Conservation (phyloP, 2,329 filamentous ascomycete species). For the Stagonosporopsis tanaceti region DNA sequence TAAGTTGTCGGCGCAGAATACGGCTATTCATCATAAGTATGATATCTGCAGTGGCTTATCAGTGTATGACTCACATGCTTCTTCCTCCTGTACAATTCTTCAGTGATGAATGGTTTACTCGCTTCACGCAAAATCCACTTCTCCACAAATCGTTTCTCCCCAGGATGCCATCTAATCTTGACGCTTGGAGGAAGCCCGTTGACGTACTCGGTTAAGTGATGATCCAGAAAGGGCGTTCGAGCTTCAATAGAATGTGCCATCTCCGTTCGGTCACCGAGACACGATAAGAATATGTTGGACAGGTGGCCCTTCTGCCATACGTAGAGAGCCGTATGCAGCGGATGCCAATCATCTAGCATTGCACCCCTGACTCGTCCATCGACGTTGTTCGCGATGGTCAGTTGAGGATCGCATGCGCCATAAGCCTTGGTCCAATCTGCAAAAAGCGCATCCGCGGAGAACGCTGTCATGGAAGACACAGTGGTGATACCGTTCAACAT, state of each 20-base stretch:
- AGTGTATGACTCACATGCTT: conserved; percentile 43
- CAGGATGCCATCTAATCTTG: conserved; percentile 45
- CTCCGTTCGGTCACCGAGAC: conserved; percentile 56
- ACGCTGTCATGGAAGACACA: conserved; percentile 46
- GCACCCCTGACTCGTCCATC: conserved; percentile 5
- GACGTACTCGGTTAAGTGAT: conserved; percentile 49
- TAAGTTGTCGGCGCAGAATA: conserved; percentile 57
- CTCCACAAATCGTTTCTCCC: conserved; percentile 41
- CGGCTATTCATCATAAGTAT: conserved; percentile 27
- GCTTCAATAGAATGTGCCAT: conserved; percentile 53
- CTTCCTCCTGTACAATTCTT: conserved; percentile 59
- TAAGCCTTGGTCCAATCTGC: conserved; percentile 44
- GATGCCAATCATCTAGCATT: conserved; percentile 30
- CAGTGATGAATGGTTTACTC: conserved; percentile 58
- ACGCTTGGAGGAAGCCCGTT: conserved; percentile 48
- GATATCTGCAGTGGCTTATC: neutral
- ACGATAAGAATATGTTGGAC: conserved; percentile 50
- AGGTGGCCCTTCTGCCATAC: conserved; percentile 33
- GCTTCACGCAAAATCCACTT: conserved; percentile 63
- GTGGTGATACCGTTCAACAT: conserved; percentile 54
- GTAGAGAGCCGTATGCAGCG: conserved; percentile 32
- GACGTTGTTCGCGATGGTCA: conserved; percentile 40
- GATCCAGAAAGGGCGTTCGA: conserved; percentile 52
- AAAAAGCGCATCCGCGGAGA: conserved; percentile 44
- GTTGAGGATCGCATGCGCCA: conserved; percentile 41